Base-by-base conservation (phyloP, 345 rosid genomes). In the Eucalyptus cloeziana region DNA sequence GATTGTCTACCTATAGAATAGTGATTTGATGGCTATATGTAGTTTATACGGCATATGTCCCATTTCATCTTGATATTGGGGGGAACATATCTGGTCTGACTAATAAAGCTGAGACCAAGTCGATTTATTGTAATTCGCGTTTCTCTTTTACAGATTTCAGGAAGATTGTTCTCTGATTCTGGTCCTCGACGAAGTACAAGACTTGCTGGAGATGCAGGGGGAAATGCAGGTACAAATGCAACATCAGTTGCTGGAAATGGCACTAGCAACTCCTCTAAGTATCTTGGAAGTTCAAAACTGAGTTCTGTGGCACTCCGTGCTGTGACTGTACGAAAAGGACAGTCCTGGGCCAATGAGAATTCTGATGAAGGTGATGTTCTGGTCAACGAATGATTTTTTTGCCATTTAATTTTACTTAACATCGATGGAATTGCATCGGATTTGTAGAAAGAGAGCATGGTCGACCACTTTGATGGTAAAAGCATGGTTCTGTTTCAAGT, bases 141-240 rank as follows among this genome's bases (percentile, higher is more conserved):
- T 40, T 40, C 14, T 40, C 47, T 40, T 21, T 76, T 92, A 89
- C 91, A 97, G 99, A 97, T 98, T 86, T 98, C 99, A 87, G 99
- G 99, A 91, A 96, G 99, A 92, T 91, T 98, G 89, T 98, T 98
- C 92, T 94, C 99, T 89, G 99, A 98, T 95, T 96, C 98, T 94
- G 98, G 97, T 90, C 96, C 99, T 85, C 95, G 99, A 83, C 91
- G 99, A 91, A 95, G 96, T 92, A 94, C 96, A 40, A 96, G 99
- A 90, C 96, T 97, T 62, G 94, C 96, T 91, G 95, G 85, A 76
- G 85, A 97, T 92, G 90, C 95, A 89, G 96, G 96, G 88, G 92
- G 92, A 80, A 94, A 94, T 91, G 89, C 93, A 86, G 95, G 94
- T 88, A 49, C 94, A 83, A 94, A 92, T 92, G 91, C 91, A 88